A percentile compares a stretch with the other conserved stretches of the same genome.
Evolutionary conservation across 768 basidiomycete genomes (phyloP).

Genomic region (Jaapia argillacea): DNA sequence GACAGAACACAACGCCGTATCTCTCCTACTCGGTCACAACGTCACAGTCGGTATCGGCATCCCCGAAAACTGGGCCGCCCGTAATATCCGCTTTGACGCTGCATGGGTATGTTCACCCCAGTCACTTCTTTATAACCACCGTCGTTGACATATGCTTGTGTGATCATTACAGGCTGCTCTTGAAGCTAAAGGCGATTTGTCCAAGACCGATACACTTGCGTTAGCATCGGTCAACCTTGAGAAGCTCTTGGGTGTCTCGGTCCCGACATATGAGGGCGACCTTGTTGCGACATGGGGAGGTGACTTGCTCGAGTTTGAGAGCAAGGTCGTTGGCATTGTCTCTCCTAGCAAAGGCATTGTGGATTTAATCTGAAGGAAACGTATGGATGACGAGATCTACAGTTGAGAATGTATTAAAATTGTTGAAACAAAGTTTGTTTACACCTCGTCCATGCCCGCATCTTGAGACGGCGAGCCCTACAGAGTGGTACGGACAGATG

Average conservation of each 20-base stretch:
- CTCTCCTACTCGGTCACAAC: conserved; percentile 51
- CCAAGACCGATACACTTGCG: conserved; percentile 26
- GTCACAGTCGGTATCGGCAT: conserved; percentile 68
- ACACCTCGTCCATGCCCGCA: too few relatives aligned
- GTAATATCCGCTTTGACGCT: conserved; percentile 70
- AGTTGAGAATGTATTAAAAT: too few relatives aligned
- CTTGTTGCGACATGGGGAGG: conserved; percentile 24
- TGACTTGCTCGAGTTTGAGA: conserved; percentile 24
- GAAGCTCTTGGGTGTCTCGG: conserved; percentile 22
- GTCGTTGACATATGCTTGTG: conserved; percentile 15
- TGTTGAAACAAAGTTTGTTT: too few relatives aligned
- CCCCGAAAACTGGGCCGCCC: conserved; percentile 57
- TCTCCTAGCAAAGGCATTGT: conserved; percentile 17
- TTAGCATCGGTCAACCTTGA: conserved; percentile 35
- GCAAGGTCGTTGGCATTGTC: conserved; percentile 29
- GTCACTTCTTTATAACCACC: conserved; percentile 3
- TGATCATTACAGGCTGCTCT: conserved; percentile 25
- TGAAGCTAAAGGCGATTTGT: conserved; percentile 27
- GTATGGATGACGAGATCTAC: background rate
- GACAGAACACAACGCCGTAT: conserved; percentile 46
- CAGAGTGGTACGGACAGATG: too few relatives aligned
- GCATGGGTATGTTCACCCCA: conserved; percentile 65
- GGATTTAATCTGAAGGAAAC: conserved; percentile 10
- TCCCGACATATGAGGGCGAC: conserved; percentile 11
- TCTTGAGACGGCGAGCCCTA: too few relatives aligned